Evolutionary conservation across 805 yeast genomes (phyloP), one percentile per base, ranked within the genome.

Genomic region (Monosporozyma aerobia): DNA sequence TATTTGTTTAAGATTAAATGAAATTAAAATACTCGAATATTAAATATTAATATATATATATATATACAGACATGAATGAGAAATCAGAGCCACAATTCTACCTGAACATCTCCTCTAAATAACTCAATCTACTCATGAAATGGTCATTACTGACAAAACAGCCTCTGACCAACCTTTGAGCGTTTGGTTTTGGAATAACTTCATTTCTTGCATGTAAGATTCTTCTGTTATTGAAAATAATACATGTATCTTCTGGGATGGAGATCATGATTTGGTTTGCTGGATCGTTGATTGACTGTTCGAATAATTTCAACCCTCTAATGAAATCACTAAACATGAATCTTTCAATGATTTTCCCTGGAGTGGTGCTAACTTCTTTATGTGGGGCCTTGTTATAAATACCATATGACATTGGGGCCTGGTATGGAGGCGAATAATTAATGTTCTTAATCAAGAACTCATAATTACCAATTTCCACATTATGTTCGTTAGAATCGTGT

Each of bases 401-500:
- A 19, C 81, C 82, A 52, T 68, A 69, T 56, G 84, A 88, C 53
- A 81, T 79, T 1, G 92, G 92, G 0, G 87, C 92, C 62, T 86
- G 95, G 70, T 84, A 85, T 10, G 90, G 92, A 2, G 95, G 94
- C 0, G 92, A 81, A 65, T 85, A 86, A 62, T 83, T 84, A 19
- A 85, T 78, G 51, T 77, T 82, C 58, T 76, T 77, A 56, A 84
- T 77, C 39, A 61, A 47, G 11, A 56, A 54, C 35, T 59, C 62
- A 61, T 62, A 51, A 59, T 69, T 59, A 5, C 69, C 65, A 16
- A 62, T 56, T 49, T 56, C 54, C 51, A 70, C 63, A 47, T 61
- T 61, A 14, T 63, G 60, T 46, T 69, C 68, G 52, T 70, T 59
- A 50, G 67, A 62, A 19, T 72, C 71, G 53, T 77, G 78, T 58